Evolutionary conservation across 2,329 filamentous ascomycete species (phyloP), one percentile per base, ranked within the genome.

Genomic region (Mariannaea sp.): DNA sequence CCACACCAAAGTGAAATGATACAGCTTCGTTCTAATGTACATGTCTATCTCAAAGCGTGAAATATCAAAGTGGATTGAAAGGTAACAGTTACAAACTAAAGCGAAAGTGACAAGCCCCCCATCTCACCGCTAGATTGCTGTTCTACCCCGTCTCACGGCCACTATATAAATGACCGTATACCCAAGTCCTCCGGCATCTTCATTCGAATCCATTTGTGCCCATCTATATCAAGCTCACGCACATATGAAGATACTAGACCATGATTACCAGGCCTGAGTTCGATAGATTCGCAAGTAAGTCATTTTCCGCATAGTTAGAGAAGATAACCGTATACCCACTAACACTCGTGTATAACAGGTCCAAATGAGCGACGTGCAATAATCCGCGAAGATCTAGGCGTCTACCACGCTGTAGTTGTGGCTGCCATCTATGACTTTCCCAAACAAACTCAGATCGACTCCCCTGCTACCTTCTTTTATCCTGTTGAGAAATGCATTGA

Each of bases 401-500:
- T 43, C 40, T 50, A 50, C 30, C 17, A 50, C n/a, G 48, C 39
- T 5, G 39, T 50, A 3, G 32, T 50, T 6, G 39, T 44, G 7
- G 48, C 39, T 19, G 39, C 39, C 20, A 12, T 35, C 30, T 50
- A 50, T 13, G 39, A 50, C 17, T 24, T 49, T 16, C 27, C 46
- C 7, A 6, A 13, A 3, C 12, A 13, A 14, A 7, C 22, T 17
- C 7, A 5, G 17, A 17, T 49, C n/a, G 7, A 30, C 9, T 54
- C 54, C 8, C 47, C 51, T 2, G 17, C 33, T 1, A 51, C 53
- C 8, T 65, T 63, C 26, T 55, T 57, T 19, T 24, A 50, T 2
- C 56, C 62, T 9, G 27, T 67, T 8, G 45, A 19, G 22, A 22
- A 33, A 6, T 67, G 64, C 16, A 45, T 66, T 16, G 46, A 59